Base-by-base conservation (phyloP, 163 green algal genomes). In the Prototheca wickerhamii region DNA sequence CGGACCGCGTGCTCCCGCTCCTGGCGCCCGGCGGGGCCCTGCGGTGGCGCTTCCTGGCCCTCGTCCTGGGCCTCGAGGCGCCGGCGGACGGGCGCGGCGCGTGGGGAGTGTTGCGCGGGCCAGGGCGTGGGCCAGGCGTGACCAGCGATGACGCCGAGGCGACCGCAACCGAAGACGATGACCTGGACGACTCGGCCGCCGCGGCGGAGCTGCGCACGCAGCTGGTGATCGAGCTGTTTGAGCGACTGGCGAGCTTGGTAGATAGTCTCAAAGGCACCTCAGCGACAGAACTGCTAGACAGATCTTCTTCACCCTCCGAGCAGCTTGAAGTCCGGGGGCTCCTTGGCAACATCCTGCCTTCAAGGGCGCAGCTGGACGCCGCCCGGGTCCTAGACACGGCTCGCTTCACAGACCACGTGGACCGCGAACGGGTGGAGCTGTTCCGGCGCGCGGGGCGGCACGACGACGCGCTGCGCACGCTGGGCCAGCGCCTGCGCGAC, bases 1-100 rank as follows among this genome's bases (percentile, higher is more conserved):
- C 26, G 4, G 56, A 58, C 2, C 31, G 61, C n/a, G 68, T 74
- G 50, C 66, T 84, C 62, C 43, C 55, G 52, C 43, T 81, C 68
- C 72, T 82, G 69, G 60, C 52, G 17, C 32, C 33, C 0, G 58
- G 50, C 32, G 15, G 34, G 0, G 43, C 65, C 25, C 40, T 75
- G 53, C 63, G 64, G 40, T 80, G 73, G 71, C 66, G 55, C 2
- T 86, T 82, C 65, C 70, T 86, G 58, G 60, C 70, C 4, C 70
- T 80, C 51, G 49, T 81, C 51, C 69, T 82, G 54, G 58, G 20
- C 12, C 34, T 34, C 32, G 21, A 28, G 55, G 32, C 23, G 49
- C 21, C 29, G 25, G 42, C 10, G 44, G 30, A 23, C 21, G 1
- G 35, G 44, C 2, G 23, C 42, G 62, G 28, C 50, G 30, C 8